Evolutionary conservation across 1,284 basidiomycete genomes (phyloP), one percentile per base, ranked within the genome.

Genomic region (Leccinum fuscescens): DNA sequence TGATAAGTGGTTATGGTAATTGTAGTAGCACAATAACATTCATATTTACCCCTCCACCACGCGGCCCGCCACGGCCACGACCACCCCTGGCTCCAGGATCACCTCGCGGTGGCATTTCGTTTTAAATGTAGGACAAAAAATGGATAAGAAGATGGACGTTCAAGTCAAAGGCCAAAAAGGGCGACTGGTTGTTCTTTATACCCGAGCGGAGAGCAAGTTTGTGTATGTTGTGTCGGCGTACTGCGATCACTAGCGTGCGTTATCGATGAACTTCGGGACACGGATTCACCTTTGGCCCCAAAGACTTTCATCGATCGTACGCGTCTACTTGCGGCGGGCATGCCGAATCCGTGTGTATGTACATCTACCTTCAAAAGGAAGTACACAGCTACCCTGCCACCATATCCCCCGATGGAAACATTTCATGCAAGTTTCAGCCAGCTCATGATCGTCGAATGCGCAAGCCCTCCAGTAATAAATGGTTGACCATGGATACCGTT

Each of bases 401-500:
- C 12, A 35, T 17, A 20, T 11, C 31, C 22, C 31, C 31, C 53
- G 17, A 58, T 48, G n/a, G 42, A 15, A 31, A 27, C n/a, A 14
- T 27, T 53, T 68, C 58, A 72, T 44, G 42, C 64, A 37, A 65
- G 60, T 46, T 61, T 63, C 51, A 92, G 75, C 87, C 90, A 94
- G 59, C 78, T 77, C 58, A 92, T 75, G 57, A 94, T 84, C 66
- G 82, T 77, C 22, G 79, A 73, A 67, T 89, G 80, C 11, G 84
- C 81, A 56, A 76, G 72, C 9, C 86, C 79, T 46, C 82, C 82
- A 44, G 76, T 77, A 27, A 86, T 73, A 20, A 94, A 79, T 9
- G 90, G 86, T 67, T 90, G 82, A 1, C 92, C 92, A 70, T 94
- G 92, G 3, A 79, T 80, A 5, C 83, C 90, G 8, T 84, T 68